phyloP scores from a whole-genome alignment of 2,329 filamentous ascomycete genomes.

The Fusarium nelsonii region DNA sequence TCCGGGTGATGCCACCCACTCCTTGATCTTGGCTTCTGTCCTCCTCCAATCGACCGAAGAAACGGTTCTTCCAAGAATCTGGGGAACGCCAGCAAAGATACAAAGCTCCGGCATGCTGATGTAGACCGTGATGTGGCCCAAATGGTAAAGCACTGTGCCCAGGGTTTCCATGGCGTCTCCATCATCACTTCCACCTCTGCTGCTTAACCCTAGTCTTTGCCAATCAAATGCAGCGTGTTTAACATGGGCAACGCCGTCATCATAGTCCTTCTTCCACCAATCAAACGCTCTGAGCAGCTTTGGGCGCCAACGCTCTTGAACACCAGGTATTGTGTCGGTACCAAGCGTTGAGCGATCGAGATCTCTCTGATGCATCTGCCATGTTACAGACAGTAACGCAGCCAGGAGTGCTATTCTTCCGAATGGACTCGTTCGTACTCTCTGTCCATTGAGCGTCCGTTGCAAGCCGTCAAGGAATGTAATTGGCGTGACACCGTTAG shows the following conservation, averaged over 20 bases:
- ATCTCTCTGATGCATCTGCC: constrained; percentile 49
- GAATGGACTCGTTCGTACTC: constrained; percentile 47
- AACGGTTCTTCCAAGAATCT: constrained; percentile 48
- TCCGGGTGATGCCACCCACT: constrained; percentile 48
- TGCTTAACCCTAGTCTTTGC: constrained; percentile 46
- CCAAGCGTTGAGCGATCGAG: constrained; percentile 46
- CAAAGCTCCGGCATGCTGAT: constrained; percentile 50
- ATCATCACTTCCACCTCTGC: constrained; percentile 46
- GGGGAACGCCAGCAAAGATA: constrained; percentile 46
- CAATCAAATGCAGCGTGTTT: constrained; percentile 48
- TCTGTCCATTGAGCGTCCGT: constrained; percentile 46
- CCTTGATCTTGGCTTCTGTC: constrained; percentile 48
- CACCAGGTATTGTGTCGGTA: constrained; percentile 44
- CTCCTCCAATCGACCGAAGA: constrained; percentile 47
- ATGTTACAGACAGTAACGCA: constrained; percentile 46
- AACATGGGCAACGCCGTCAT: constrained; percentile 47
- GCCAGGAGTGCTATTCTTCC: constrained; percentile 46
- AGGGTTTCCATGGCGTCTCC: constrained; percentile 47
- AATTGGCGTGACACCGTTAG: constrained; percentile 46
- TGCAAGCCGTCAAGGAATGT: constrained; percentile 48
- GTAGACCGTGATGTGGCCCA: constrained; percentile 48
- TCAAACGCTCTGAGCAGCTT: constrained; percentile 47
- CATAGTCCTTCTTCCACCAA: constrained; percentile 50
- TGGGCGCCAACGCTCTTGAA: constrained; percentile 48
- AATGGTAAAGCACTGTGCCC: constrained; percentile 47